A percentile compares a stretch with the other conserved stretches of the same genome.
phyloP scores from a whole-genome alignment of 352 stramenopile species.

The Phytophthora melonis region DNA sequence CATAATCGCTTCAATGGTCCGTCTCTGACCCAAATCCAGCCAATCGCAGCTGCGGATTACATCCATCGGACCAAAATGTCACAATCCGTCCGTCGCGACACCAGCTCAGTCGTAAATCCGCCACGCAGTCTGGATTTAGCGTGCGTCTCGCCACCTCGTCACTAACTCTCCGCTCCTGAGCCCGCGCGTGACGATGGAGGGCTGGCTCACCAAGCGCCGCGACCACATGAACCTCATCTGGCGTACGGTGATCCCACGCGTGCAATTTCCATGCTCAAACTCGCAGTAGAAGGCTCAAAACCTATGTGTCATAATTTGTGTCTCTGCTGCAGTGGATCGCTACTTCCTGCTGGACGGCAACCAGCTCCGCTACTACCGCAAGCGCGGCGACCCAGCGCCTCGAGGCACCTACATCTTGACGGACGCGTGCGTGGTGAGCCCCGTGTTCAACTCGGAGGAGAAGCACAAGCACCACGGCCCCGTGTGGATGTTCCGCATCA shows the following conservation, averaged over 20 bases:
- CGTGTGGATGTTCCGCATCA: slow-evolving; percentile 93
- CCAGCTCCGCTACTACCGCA: slow-evolving; percentile 89
- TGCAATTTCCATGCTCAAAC: slow-evolving; percentile 1
- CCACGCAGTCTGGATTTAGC: slow-evolving; percentile 6
- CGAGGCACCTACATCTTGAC: slow-evolving; percentile 89
- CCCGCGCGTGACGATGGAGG: slow-evolving; percentile 65
- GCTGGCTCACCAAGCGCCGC: slow-evolving; percentile 89
- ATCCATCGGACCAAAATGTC: slow-evolving; percentile 27
- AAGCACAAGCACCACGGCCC: slow-evolving; percentile 90
- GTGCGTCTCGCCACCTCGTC: neutral
- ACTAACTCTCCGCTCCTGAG: neutral
- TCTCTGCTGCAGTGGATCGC: slow-evolving; percentile 65
- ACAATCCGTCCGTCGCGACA: slow-evolving; percentile 2
- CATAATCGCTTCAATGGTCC: slow-evolving; percentile 5
- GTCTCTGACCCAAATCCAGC: slow-evolving; percentile 20
- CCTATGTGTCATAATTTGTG: slow-evolving; percentile 27
- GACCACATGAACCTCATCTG: slow-evolving; percentile 94
- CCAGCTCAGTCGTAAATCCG: slow-evolving; percentile 33
- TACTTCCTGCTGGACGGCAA: slow-evolving; percentile 91
- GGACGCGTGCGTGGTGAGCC: slow-evolving; percentile 78
- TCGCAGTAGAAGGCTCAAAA: slow-evolving; percentile 16
- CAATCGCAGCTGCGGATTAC: slow-evolving; percentile 30
- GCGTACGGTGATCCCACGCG: slow-evolving; percentile 53
- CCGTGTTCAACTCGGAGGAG: slow-evolving; percentile 89
- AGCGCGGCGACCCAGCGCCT: slow-evolving; percentile 82